Base-by-base conservation (phyloP, 129 eudicot species). In the Apium graveolens region DNA sequence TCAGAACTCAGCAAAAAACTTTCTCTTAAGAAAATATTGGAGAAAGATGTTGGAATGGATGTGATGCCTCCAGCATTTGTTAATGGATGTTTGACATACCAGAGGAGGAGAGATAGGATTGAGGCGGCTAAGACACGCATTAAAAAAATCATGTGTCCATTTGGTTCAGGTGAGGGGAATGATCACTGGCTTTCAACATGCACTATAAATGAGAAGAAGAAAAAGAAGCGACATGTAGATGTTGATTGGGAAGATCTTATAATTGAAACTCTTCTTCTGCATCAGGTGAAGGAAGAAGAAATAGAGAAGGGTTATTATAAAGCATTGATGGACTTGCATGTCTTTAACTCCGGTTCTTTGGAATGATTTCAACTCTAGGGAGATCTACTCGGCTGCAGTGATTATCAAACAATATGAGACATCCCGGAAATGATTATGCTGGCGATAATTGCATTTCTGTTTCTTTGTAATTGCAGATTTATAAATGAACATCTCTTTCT, bases 221-320 rank as follows among this genome's bases (percentile, higher is more conserved):
- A 80, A 45, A 81, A 79, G 79, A 86, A 72, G 66, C 42, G 34
- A 62, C 63, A 82, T 73, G 78, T 51, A 26, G 88, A 81, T 78
- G 83, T 73, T 45, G 93, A 91, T 74, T 87, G 91, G 97, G 96
- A 93, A 84, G 97, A 91, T 85, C 86, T 93, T 84, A 87, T 89
- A 16, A 89, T 93, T 79, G 97, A 93, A 85, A 91, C 95, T 31
- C 87, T 93, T 31, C 79, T 91, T 51, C 92, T 93, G 72, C 97
- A 89, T 81, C 79, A 68, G 42, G 95, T 91, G 62, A 83, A 85
- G 70, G 97, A 89, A 75, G 90, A 86, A 49, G 95, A 89, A 82
- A 89, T 90, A 73, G 95, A 84, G 80, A 89, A 87, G 80, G 97
- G 95, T 66, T 80, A 91, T 77, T 91, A 93, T 69, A 89, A 89